Evolutionary conservation across 1,284 basidiomycete species (phyloP), one percentile per base, ranked within the genome.

Genomic region (Puccinia horiana): DNA sequence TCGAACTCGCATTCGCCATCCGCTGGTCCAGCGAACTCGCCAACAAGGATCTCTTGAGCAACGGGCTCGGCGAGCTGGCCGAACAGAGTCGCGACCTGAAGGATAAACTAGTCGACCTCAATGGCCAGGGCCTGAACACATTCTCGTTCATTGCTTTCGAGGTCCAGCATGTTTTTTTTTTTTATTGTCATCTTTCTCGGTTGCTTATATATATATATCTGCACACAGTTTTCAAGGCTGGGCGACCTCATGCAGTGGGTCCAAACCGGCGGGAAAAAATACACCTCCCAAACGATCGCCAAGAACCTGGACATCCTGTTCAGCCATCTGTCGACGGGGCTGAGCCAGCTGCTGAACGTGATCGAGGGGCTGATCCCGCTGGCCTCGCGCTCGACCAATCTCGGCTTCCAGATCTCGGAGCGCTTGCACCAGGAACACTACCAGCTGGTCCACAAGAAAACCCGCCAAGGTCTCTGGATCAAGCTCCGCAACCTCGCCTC

Each of bases 1-100:
- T 85, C 83, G 85, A 85, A 63, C 77, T 86, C 6, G 81, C 84
- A n/a, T 83, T 84, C 0, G 85, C 85, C 8, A 83, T 86, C 6
- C 76, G 82, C 47, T 84, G 84, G 65, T 84, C 85, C 11, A 82
- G 72, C 14, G 76, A 52, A 4, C 76, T 86, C 14, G 84, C 84
- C 18, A 82, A 84, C 29, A 76, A 83, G 29, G 83, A 84, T 1
- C 76, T 80, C 32, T 35, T 85, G 1, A 70, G 82, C 23, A 40
- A 56, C 2, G 63, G 83, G 52, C 74, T 86, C 6, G 61, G 65
- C 35, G 75, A 83, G 8, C 61, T 86, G 12, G 84, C 85, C 16
- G 83, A 84, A 49, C 32, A 82, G 16, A 84, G 78, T 2, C 47
- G 85, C 1, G 84, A 85, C 16, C 83, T 86, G 37, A 85, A 85